Evolutionary conservation across 2,329 filamentous ascomycete species (phyloP).

Genomic region (Ceratocystis destructans): DNA sequence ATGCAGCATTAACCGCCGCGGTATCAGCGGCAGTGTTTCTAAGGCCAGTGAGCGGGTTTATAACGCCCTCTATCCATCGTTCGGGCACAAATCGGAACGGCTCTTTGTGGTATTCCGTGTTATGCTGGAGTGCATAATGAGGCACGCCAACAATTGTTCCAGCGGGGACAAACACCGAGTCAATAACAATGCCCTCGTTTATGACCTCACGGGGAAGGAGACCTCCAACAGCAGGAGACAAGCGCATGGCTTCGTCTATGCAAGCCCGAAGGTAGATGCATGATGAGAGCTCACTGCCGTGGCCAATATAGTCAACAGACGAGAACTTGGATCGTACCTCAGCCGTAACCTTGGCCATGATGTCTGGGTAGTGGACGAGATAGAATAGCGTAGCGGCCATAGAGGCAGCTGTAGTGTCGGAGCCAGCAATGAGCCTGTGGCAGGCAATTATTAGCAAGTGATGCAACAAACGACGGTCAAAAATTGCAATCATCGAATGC

Average conservation of each 20-base stretch:
- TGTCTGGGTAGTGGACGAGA: slow-evolving; percentile 38
- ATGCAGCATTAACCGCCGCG: slow-evolving; percentile 48
- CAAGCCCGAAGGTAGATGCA: slow-evolving; percentile 50
- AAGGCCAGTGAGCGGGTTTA: slow-evolving; percentile 27
- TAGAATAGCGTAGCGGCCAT: slow-evolving; percentile 51
- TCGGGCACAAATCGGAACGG: slow-evolving; percentile 49
- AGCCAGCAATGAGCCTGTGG: slow-evolving; percentile 51
- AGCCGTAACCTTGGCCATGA: slow-evolving; percentile 33
- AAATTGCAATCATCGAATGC: neutral
- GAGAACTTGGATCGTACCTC: slow-evolving; percentile 41
- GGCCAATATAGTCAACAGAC: slow-evolving; percentile 40
- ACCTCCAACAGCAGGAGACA: slow-evolving; percentile 47
- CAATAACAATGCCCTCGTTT: slow-evolving; percentile 39
- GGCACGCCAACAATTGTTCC: slow-evolving; percentile 51
- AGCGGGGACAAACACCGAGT: slow-evolving; percentile 40
- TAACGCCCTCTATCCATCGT: slow-evolving; percentile 45
- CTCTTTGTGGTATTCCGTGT: slow-evolving; percentile 45
- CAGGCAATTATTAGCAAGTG: neutral
- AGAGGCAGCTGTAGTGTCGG: slow-evolving; percentile 58
- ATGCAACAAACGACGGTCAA: neutral
- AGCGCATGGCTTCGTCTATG: slow-evolving; percentile 51
- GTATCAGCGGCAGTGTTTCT: slow-evolving; percentile 38
- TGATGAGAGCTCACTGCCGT: slow-evolving; percentile 35
- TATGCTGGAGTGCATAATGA: slow-evolving; percentile 56
- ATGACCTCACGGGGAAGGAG: slow-evolving; percentile 47